Percentiles rank a stretch among this genome's conserved stretches.
These are phyloP conservation scores for Aspergillus quadricinctus DNA, from an alignment of 2,329 filamentous ascomycete species.

Conservation along the genomic window DNA sequence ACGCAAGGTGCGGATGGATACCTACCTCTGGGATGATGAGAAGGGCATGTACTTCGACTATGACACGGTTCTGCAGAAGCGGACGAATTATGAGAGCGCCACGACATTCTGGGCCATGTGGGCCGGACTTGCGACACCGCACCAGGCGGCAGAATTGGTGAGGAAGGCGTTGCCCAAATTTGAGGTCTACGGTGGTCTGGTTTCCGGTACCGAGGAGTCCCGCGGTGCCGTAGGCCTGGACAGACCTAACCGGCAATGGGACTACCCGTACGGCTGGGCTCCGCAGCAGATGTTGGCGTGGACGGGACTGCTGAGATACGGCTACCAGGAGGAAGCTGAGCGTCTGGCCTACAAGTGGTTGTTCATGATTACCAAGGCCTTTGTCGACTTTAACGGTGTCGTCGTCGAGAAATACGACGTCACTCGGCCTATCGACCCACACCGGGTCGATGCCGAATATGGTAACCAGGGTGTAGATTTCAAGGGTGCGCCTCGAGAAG, in stretches of 20 bases:
- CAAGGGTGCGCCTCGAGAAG: slow-evolving; percentile 92
- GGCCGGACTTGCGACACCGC: slow-evolving; percentile 81
- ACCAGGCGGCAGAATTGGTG: slow-evolving; percentile 81
- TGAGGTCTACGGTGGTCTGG: slow-evolving; percentile 79
- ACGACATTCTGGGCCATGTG: slow-evolving; percentile 98
- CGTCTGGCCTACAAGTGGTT: slow-evolving; percentile 92
- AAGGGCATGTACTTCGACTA: slow-evolving; percentile 99
- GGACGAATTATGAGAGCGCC: slow-evolving; percentile 79
- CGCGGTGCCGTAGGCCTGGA: slow-evolving; percentile 74
- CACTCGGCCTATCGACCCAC: slow-evolving; percentile 80
- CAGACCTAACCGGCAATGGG: slow-evolving; percentile 94
- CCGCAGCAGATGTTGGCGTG: slow-evolving; percentile 98
- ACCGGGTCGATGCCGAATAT: slow-evolving; percentile 94
- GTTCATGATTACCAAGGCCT: slow-evolving; percentile 97
- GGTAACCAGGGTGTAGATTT: slow-evolving; percentile 95
- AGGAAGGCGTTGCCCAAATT: slow-evolving; percentile 77
- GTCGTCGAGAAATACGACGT: slow-evolving; percentile 99
- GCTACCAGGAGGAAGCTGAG: slow-evolving; percentile 85
- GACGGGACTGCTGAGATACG: slow-evolving; percentile 87
- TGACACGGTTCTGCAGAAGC: slow-evolving; percentile 75
- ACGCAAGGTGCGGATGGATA: slow-evolving; percentile 81
- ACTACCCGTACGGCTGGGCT: slow-evolving; percentile 97
- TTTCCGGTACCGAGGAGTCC: slow-evolving; percentile 85
- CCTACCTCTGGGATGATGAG: slow-evolving; percentile 87
- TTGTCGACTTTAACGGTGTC: slow-evolving; percentile 96